These are phyloP conservation scores for Brassica rapa DNA, from an alignment of 345 rosid genomes.

Conservation along the genomic window DNA sequence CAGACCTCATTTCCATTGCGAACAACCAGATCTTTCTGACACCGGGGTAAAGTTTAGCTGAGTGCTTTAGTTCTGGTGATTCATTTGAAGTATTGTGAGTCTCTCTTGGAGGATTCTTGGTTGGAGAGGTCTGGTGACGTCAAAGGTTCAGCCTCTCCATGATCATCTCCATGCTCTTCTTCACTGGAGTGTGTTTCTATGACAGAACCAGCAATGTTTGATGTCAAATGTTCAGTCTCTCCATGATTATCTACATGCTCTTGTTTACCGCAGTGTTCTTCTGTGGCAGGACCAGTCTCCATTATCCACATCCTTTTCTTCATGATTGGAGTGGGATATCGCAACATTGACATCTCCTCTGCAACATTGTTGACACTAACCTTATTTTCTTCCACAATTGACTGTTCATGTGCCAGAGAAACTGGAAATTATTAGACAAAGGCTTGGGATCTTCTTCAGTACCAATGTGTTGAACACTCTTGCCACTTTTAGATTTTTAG, in stretches of 20 bases:
- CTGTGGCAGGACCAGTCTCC: constrained; percentile 11
- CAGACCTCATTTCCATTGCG: no score
- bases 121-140: not conserved
- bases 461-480: not conserved
- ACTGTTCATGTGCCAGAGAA: constrained; percentile 36
- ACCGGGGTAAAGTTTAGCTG: constrained; percentile 9
- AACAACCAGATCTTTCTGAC: no score
- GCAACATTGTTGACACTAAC: constrained; percentile 25
- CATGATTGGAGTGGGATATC: not conserved
- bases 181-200: no score
- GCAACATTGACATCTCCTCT: constrained; percentile 20
- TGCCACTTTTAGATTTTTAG: not conserved
- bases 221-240: not conserved
- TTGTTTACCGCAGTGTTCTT: constrained; percentile 23
- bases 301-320: constrained; percentile 5
- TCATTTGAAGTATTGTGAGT: constrained; percentile 37
- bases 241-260: constrained; percentile 1
- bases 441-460: constrained; percentile 42
- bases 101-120: constrained; percentile 31
- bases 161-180: no score
- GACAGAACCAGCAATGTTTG: not conserved
- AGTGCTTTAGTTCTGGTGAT: constrained; percentile 45
- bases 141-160: not conserved
- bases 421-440: constrained; percentile 31
- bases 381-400: constrained; percentile 25